Base-by-base conservation (phyloP, 2,329 filamentous ascomycete species). In the Cladosporium sphaerospermum region DNA sequence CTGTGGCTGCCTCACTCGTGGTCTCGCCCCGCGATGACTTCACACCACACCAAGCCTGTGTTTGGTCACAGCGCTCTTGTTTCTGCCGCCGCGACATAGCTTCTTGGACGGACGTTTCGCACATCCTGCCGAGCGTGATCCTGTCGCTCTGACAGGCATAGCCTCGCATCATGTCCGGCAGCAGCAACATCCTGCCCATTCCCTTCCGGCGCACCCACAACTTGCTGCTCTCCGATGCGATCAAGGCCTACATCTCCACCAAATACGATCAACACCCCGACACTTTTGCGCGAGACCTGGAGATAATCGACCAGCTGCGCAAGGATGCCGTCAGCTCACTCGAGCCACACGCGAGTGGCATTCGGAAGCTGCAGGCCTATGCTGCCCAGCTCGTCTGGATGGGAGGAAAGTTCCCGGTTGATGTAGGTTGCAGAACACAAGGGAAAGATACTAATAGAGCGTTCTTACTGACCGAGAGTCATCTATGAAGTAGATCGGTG, bases 201-300 rank as follows among this genome's bases (percentile, higher is more conserved):
- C 91, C 92, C 8, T 97, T 97, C 72, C 89, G 92, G 63, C 88
- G 85, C 67, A 92, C 90, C 48, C 83, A 87, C 59, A 79, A 85
- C 54, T 78, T 96, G 39, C 86, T 86, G 55, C 80, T 97, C 57
- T 86, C 88, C 52, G 78, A 82, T 56, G 87, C 90, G 46, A 90
- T 99, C 68, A 89, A 88, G 59, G 85, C 93, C 68, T 97, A 99
- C 75, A 97, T 99, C 66, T 95, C 90, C 57, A 86, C 83, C 71
- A 96, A 97, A 78, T 97, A 97, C 85, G 92, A 97, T 71, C 93
- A 99, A 69, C 92, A 96, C 68, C 92, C 93, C 33, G 90, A 96
- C 71, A 95, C 96, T 86, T 99, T 99, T 72, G 82, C 83, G 58
- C 81, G 88, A 59, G 93, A 99, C 73, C 82, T 96, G 54, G 84